phyloP scores from a whole-genome alignment of 768 basidiomycete genomes.

The Suillus fuscotomentosus region DNA sequence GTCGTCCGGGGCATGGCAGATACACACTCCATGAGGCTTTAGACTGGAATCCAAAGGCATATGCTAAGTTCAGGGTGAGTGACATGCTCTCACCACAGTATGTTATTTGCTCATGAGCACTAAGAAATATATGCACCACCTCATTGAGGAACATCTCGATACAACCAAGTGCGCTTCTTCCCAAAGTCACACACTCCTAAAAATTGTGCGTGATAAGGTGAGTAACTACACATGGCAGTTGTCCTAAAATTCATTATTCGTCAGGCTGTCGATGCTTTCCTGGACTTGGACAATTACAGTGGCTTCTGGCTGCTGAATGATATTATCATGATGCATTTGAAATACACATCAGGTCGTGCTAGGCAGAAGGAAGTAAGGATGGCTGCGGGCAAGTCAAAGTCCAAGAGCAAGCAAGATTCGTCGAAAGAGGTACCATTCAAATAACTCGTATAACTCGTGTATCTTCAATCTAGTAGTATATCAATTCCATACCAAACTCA shows the following conservation, averaged over 20 bases:
- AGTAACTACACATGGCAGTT: too few relatives aligned
- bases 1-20: constrained; percentile 20
- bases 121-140: not conserved
- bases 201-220: not conserved
- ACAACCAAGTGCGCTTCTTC: constrained; percentile 8
- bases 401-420: not conserved
- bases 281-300: constrained; percentile 10
- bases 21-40: constrained; percentile 22
- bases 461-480: too few relatives aligned
- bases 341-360: too few relatives aligned
- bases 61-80: constrained; percentile 16
- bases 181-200: not conserved
- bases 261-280: constrained; percentile 3
- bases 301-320: constrained; percentile 9
- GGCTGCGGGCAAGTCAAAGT: too few relatives aligned
- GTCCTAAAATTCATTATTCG: not conserved
- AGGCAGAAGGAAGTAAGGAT: not conserved
- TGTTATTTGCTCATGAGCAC: constrained; percentile 5
- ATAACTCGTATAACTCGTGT: too few relatives aligned
- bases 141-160: constrained; percentile 9
- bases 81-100: too few relatives aligned
- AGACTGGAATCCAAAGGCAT: constrained; percentile 18
- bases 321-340: too few relatives aligned
- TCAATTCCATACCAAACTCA: too few relatives aligned
- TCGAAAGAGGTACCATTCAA: too few relatives aligned